Conservation (phyloP, 1,284 basidiomycete genomes). For the Pisolithus thermaeus region DNA sequence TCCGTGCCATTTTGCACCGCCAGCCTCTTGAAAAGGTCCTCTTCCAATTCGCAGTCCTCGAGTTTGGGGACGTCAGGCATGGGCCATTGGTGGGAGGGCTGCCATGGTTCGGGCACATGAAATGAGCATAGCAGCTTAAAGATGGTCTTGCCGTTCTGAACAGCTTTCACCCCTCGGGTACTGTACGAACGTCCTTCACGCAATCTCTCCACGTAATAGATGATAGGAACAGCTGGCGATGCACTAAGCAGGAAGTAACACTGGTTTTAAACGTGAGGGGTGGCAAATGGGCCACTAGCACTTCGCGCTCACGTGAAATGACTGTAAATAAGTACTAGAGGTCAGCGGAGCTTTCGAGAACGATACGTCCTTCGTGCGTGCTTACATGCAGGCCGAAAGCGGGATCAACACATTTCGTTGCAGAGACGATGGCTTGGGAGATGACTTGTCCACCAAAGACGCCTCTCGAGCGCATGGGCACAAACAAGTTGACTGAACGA, state of each 20-base stretch:
- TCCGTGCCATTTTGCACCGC: constrained; percentile 31
- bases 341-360: background rate
- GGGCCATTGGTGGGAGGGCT: constrained; percentile 58
- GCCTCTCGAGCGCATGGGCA: constrained; percentile 63
- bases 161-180: constrained; percentile 66
- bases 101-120: constrained; percentile 73
- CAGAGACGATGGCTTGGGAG: constrained; percentile 78
- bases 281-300: background rate
- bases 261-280: constrained; percentile 31
- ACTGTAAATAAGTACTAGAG: constrained; percentile 35
- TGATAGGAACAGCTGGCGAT: constrained; percentile 69
- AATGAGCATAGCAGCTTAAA: constrained; percentile 88
- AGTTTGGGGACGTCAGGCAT: constrained; percentile 60
- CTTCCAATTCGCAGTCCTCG: constrained; percentile 61
- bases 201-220: constrained; percentile 84
- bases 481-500: constrained; percentile 67
- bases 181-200: constrained; percentile 73
- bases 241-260: constrained; percentile 82
- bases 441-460: constrained; percentile 92
- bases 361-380: no score
- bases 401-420: constrained; percentile 67
- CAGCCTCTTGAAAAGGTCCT: constrained; percentile 36
- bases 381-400: constrained; percentile 68
- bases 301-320: constrained; percentile 57
- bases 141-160: constrained; percentile 71